Evolutionary conservation across 1,284 basidiomycete species (phyloP).

Genomic region (Cryptococcus wingfieldii): DNA sequence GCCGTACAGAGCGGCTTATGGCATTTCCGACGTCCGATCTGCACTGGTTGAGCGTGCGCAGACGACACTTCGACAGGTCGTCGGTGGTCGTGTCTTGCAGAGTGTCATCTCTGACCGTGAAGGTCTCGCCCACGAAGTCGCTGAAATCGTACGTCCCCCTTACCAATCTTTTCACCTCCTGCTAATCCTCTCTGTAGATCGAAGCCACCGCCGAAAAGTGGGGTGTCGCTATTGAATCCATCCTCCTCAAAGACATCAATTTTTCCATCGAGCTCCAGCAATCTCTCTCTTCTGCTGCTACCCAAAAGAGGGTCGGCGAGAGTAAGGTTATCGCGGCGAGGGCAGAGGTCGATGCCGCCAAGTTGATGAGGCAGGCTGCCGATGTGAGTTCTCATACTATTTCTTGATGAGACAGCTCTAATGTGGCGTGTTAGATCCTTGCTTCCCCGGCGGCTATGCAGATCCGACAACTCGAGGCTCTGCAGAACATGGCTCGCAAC

Average conservation of each 20-base stretch:
- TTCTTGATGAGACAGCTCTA: background rate
- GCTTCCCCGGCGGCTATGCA: constrained; percentile 94
- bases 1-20: constrained; percentile 83
- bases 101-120: constrained; percentile 71
- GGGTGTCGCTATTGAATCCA: constrained; percentile 92
- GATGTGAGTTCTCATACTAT: constrained; percentile 27
- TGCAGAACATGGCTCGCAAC: constrained; percentile 67
- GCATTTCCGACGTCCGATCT: constrained; percentile 79
- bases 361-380: constrained; percentile 73
- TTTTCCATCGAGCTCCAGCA: constrained; percentile 89
- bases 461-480: constrained; percentile 88
- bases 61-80: constrained; percentile 91
- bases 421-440: constrained; percentile 62
- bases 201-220: constrained; percentile 65
- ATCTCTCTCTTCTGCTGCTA: constrained; percentile 85
- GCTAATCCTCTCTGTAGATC: constrained; percentile 28
- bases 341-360: constrained; percentile 90
- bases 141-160: constrained; percentile 69
- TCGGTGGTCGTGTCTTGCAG: constrained; percentile 69
- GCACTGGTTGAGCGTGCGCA: constrained; percentile 90
- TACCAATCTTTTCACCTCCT: background rate
- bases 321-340: constrained; percentile 89
- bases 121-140: constrained; percentile 91
- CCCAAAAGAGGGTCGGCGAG: constrained; percentile 87
- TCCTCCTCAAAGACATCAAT: constrained; percentile 71